Conservation (phyloP, 179 eudicot genomes). For the Corrigiola litoralis region DNA sequence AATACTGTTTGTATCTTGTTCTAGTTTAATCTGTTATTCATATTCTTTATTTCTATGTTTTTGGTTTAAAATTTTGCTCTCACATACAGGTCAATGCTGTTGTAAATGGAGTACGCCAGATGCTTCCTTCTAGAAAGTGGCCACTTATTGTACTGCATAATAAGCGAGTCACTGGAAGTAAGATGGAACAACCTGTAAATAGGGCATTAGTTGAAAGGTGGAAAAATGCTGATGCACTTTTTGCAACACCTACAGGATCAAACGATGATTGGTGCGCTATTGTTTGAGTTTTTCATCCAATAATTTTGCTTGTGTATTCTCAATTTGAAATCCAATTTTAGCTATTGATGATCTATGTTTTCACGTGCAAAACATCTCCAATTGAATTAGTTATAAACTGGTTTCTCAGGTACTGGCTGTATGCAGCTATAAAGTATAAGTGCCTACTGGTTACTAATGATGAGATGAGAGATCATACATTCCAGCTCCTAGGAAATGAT, state of each 20-base stretch:
- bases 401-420: constrained; percentile 86
- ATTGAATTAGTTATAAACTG: constrained; percentile 1
- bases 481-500: constrained; percentile 83
- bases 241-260: constrained; percentile 90
- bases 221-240: constrained; percentile 78
- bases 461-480: constrained; percentile 92
- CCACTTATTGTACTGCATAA: constrained; percentile 81
- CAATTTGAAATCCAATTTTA: not conserved
- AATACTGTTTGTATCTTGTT: not conserved
- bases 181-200: constrained; percentile 49
- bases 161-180: constrained; percentile 57
- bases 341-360: not conserved
- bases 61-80: not conserved
- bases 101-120: constrained; percentile 75
- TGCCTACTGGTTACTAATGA: constrained; percentile 85
- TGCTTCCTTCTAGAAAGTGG: constrained; percentile 77
- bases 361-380: not conserved
- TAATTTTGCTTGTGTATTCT: not conserved
- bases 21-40: not conserved
- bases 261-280: constrained; percentile 88
- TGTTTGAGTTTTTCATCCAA: not conserved
- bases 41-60: not conserved
- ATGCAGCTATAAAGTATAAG: constrained; percentile 84
- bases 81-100: constrained; percentile 62
- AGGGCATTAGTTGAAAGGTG: constrained; percentile 61